Evolutionary conservation across 768 basidiomycete species (phyloP).

Genomic region (Xerocomellus dryophilus): DNA sequence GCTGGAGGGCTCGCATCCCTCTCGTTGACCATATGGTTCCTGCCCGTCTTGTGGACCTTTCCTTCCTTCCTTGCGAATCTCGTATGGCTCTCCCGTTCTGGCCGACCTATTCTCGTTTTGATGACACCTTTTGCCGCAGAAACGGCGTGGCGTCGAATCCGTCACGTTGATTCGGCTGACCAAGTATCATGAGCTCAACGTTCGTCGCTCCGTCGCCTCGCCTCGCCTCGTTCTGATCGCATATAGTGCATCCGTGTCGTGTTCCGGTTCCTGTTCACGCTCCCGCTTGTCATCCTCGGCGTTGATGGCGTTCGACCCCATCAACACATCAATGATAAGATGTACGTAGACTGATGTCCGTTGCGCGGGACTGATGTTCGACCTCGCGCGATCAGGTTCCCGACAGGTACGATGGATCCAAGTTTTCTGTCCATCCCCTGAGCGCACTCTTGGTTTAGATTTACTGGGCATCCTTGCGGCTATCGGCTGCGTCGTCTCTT

Average conservation of each 20-base stretch:
- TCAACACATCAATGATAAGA: slow-evolving; percentile 60
- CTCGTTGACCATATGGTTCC: slow-evolving; percentile 70
- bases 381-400: slow-evolving; percentile 20
- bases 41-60: slow-evolving; percentile 70
- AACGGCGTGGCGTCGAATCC: slow-evolving; percentile 58
- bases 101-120: background rate
- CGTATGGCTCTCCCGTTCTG: slow-evolving; percentile 38
- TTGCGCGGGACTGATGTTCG: background rate
- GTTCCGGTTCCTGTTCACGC: slow-evolving; percentile 70
- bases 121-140: slow-evolving; percentile 35
- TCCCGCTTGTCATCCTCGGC: slow-evolving; percentile 64
- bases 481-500: slow-evolving; percentile 64
- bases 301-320: slow-evolving; percentile 65
- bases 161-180: slow-evolving; percentile 67
- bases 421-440: background rate
- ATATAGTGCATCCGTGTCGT: slow-evolving; percentile 62
- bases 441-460: slow-evolving; percentile 37
- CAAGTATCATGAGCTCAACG: slow-evolving; percentile 81
- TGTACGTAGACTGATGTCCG: slow-evolving; percentile 31
- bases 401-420: slow-evolving; percentile 17
- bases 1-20: slow-evolving; percentile 68
- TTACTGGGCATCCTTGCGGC: slow-evolving; percentile 54
- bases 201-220: slow-evolving; percentile 34
- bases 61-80: slow-evolving; percentile 59
- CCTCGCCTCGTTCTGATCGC: background rate